Evolutionary conservation across 116 monocot genomes (phyloP).

Genomic region (Zostera marina): DNA sequence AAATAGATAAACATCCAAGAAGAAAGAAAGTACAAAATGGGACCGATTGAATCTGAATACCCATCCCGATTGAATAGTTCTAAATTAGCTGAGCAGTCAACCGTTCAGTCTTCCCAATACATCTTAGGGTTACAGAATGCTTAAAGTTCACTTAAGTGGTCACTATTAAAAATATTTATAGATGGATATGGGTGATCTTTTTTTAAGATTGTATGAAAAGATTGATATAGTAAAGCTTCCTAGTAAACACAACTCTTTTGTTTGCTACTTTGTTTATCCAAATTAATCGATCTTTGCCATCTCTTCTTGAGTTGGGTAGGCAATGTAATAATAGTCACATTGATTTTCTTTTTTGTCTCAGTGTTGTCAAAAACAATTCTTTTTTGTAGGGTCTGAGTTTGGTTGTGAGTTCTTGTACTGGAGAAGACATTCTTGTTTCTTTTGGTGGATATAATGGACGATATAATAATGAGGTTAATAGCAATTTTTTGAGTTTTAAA

Average conservation of each 20-base stretch:
- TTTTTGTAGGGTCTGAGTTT: conserved; percentile 73
- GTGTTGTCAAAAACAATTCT: background rate
- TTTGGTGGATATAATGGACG: conserved; percentile 99
- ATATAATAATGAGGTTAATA: conserved; percentile 82
- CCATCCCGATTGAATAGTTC: too few species aligned
- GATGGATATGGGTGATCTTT: background rate
- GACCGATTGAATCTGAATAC: too few species aligned
- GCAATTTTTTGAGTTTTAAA: conserved; percentile 1
- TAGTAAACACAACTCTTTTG: background rate
- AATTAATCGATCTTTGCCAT: background rate
- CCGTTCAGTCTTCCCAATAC: too few species aligned
- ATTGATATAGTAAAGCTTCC: background rate
- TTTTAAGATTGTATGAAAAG: background rate
- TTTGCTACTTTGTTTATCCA: background rate
- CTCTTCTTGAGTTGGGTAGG: background rate
- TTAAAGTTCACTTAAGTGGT: too few species aligned
- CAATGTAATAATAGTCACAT: too few species aligned
- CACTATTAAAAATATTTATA: too few species aligned
- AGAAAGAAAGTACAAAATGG: too few species aligned
- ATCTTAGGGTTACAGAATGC: too few species aligned
- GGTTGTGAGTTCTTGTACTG: conserved; percentile 48
- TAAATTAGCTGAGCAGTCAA: too few species aligned
- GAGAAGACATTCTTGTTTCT: conserved; percentile 82
- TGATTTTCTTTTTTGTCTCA: background rate
- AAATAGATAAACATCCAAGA: too few species aligned